Conservation (phyloP, 768 basidiomycete genomes). For the Suillus lakei region DNA sequence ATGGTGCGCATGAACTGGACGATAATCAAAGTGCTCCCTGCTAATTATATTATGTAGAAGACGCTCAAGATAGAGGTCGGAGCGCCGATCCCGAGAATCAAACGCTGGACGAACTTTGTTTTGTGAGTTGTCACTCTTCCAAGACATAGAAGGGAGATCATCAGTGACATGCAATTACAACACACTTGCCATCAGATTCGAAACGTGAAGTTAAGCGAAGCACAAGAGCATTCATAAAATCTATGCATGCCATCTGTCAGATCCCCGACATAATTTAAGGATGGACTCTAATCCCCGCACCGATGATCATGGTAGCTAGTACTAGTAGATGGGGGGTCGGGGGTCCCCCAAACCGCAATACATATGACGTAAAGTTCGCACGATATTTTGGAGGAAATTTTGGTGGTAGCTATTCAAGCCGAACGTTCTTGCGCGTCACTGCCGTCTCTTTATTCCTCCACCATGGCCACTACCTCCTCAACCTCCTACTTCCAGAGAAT, state of each 20-base stretch:
- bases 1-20: background rate
- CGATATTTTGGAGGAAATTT: slow-evolving; percentile 5
- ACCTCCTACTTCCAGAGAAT: slow-evolving; percentile 60
- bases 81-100: background rate
- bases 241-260: background rate
- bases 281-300: too few species aligned
- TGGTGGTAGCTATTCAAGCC: background rate
- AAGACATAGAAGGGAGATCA: background rate
- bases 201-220: background rate
- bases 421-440: slow-evolving; percentile 4
- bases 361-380: slow-evolving; percentile 6
- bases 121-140: background rate
- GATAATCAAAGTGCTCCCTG: background rate
- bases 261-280: background rate
- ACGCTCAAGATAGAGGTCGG: background rate
- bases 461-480: slow-evolving; percentile 24
- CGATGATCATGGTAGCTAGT: background rate
- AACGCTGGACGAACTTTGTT: background rate
- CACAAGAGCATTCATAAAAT: background rate
- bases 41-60: background rate
- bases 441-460: background rate
- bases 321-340: background rate
- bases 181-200: background rate
- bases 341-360: background rate
- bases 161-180: background rate